Evolutionary conservation across 768 basidiomycete species (phyloP), one percentile per base, ranked within the genome.

Genomic region (Udeniomyces megalosporus): DNA sequence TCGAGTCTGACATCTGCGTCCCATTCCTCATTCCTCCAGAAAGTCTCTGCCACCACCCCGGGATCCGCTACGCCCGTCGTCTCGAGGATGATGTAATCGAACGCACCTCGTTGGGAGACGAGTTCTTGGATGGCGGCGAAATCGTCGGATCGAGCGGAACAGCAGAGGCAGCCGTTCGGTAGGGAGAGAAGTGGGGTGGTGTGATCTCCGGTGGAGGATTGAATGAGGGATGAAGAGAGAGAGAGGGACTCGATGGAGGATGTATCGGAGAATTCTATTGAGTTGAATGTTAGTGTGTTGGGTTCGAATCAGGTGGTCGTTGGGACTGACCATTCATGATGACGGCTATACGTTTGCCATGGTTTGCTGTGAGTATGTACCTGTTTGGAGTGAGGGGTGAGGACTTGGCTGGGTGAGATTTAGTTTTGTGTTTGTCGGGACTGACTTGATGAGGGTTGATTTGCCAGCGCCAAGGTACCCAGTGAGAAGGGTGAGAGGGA

Each of bases 41-140:
- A 77, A 14, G 71, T 70, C 32, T 68, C 64, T 22, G 68, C 67
- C 58, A 70, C 68, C 2, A 68, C 68, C 2, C 88, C 88, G 61
- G 93, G 93, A 76, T 97, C 93, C 11, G 93, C 93, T 8, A 97
- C 78, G 0, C 93, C 93, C 0, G 95, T 97, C 1, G 93, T 87
- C 74, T 99, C 95, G 17, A 99, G 78, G 47, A 99, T 76, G 66
- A 99, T 95, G 72, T 96, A 85, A 74, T 97, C 95, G 70, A 97
- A 92, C 1, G 81, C 80, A 28, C 89, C 90, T 69, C 85, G 88
- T 58, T 81, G 80, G 67, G 80, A 76, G 86, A 91, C 88, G 60
- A 96, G 77, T 69, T 86, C 86, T 73, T 95, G 89, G 58, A 99
- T 95, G 7, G 95, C 90, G 24, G 90, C 87, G 0, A 87, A 80